These are phyloP conservation scores for Vitis hybrid DNA, from an alignment of 177 flowering plant species.

Conservation along the genomic window DNA sequence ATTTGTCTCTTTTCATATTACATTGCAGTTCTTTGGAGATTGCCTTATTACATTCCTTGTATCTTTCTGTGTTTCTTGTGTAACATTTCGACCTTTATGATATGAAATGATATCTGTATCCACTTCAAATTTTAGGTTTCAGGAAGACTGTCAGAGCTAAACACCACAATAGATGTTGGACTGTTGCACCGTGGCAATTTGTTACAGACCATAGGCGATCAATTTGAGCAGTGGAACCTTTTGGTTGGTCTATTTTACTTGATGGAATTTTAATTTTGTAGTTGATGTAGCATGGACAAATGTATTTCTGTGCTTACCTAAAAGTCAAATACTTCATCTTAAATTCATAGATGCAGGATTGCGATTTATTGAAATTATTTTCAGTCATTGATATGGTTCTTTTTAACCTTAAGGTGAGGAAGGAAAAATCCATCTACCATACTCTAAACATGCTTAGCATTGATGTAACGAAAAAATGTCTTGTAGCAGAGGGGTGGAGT, in stretches of 20 bases:
- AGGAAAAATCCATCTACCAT: slow-evolving; percentile 85
- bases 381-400: slow-evolving; percentile 2
- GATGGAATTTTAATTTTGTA: background rate
- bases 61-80: background rate
- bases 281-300: background rate
- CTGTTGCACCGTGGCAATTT: slow-evolving; percentile 30
- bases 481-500: slow-evolving; percentile 98
- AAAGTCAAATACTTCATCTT: background rate
- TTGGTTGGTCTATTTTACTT: slow-evolving; percentile 26
- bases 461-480: slow-evolving; percentile 96
- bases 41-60: background rate
- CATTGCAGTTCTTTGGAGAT: background rate
- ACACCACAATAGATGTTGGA: slow-evolving; percentile 46
- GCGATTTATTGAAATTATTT: background rate
- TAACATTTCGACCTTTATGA: background rate
- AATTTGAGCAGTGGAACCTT: slow-evolving; percentile 43
- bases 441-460: slow-evolving; percentile 95
- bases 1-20: background rate
- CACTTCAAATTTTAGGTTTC: slow-evolving; percentile 29
- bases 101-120: background rate
- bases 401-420: slow-evolving; percentile 64
- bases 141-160: slow-evolving; percentile 38
- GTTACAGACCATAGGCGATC: slow-evolving; percentile 38
- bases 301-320: background rate
- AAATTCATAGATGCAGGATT: background rate